phyloP scores from a whole-genome alignment of 495 filamentous ascomycete species.

The Chaetomium tenue region DNA sequence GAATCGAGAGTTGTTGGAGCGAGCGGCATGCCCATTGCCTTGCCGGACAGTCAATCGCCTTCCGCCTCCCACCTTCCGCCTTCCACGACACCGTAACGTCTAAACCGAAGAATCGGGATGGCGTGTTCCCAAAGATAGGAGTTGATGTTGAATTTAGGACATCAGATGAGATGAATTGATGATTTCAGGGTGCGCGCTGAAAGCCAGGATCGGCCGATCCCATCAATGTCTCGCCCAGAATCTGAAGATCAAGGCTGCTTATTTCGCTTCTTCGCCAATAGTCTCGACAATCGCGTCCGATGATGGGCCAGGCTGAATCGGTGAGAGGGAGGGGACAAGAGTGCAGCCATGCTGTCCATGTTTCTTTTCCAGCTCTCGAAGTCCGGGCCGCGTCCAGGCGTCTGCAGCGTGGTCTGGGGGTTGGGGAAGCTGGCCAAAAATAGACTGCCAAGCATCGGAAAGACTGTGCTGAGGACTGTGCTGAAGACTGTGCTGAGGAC shows the following conservation, averaged over 20 bases:
- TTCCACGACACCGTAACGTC: background rate
- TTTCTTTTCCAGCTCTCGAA: background rate
- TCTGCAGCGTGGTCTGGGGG: background rate
- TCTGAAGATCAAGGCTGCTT: background rate
- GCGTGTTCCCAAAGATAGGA: background rate
- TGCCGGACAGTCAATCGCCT: background rate
- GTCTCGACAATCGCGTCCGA: background rate
- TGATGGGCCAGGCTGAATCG: background rate
- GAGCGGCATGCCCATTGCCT: conserved; percentile 11
- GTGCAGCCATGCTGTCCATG: background rate
- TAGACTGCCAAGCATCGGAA: conserved; percentile 15
- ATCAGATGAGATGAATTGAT: background rate
- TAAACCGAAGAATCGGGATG: background rate
- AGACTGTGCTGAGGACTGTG: conserved; percentile 1
- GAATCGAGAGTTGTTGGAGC: background rate
- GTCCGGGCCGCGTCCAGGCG: conserved; percentile 1
- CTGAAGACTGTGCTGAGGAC: background rate
- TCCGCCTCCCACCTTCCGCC: background rate
- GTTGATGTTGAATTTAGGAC: background rate
- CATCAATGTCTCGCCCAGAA: background rate
- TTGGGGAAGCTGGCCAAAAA: conserved; percentile 15
- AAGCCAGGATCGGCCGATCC: background rate
- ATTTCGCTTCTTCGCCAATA: background rate
- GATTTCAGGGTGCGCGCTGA: background rate
- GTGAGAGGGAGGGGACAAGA: conserved; percentile 1